Conservation (phyloP, 257 asterid genomes). For the Solanum clarkiae region DNA sequence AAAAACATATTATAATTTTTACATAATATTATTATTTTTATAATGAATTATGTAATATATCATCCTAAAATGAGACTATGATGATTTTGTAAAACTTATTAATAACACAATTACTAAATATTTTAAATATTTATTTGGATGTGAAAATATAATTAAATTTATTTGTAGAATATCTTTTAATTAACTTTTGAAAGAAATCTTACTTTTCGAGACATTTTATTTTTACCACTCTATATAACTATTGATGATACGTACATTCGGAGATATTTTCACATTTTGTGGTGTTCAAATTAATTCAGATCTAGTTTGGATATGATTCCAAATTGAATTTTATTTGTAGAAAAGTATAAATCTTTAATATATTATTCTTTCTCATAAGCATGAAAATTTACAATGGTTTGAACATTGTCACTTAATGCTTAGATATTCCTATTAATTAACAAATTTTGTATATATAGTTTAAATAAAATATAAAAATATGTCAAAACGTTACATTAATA, state of each 20-base stretch:
- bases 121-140: no score
- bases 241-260: not conserved
- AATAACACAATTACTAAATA: not conserved
- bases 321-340: not conserved
- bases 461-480: not conserved
- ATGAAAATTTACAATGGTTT: not conserved
- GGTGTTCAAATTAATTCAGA: not conserved
- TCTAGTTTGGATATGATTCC: not conserved
- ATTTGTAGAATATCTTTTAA: not conserved
- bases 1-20: not conserved
- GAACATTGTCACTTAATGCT: not conserved
- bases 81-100: not conserved
- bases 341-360: not conserved
- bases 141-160: not conserved
- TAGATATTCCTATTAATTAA: not conserved
- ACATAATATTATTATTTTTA: not conserved
- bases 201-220: not conserved
- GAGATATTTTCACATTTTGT: not conserved
- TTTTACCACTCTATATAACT: not conserved
- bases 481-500: fast-evolving
- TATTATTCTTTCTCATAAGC: not conserved
- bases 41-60: not conserved
- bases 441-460: not conserved
- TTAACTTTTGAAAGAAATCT: not conserved
- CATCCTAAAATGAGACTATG: not conserved